Evolutionary conservation across 768 basidiomycete genomes (phyloP).

Genomic region (Termitomyces sp.): DNA sequence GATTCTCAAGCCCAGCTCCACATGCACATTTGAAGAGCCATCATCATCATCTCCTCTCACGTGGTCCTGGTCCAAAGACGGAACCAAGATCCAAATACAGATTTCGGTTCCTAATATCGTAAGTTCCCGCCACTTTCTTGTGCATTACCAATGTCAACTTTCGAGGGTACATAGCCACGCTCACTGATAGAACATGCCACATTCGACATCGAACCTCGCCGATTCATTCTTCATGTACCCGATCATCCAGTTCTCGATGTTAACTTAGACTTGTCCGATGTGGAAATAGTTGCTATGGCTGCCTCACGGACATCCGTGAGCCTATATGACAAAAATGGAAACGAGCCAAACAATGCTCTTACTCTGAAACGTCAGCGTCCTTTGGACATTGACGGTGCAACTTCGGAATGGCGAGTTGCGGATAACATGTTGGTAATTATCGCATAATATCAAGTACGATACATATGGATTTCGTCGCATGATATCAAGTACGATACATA

Average conservation of each 20-base stretch:
- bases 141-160: background rate
- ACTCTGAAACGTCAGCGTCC: constrained; percentile 52
- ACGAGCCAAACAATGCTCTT: constrained; percentile 29
- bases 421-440: constrained; percentile 44
- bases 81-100: constrained; percentile 38
- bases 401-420: constrained; percentile 63
- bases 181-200: constrained; percentile 38
- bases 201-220: constrained; percentile 62
- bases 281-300: constrained; percentile 37
- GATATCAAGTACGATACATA: too few relatives aligned
- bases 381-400: constrained; percentile 57
- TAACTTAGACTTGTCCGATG: constrained; percentile 50
- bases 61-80: constrained; percentile 52
- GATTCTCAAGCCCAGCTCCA: constrained; percentile 32
- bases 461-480: too few relatives aligned
- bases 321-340: constrained; percentile 14
- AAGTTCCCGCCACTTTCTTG: constrained; percentile 20
- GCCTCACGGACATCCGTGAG: constrained; percentile 10
- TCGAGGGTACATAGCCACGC: constrained; percentile 34
- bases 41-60: constrained; percentile 13
- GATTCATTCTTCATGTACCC: constrained; percentile 50
- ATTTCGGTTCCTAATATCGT: constrained; percentile 56
- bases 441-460: constrained; percentile 19
- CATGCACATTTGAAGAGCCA: background rate
- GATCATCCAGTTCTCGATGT: constrained; percentile 47